Base-by-base conservation (phyloP, 192 early-diverging fungal species). In the Backusella australiensis region DNA sequence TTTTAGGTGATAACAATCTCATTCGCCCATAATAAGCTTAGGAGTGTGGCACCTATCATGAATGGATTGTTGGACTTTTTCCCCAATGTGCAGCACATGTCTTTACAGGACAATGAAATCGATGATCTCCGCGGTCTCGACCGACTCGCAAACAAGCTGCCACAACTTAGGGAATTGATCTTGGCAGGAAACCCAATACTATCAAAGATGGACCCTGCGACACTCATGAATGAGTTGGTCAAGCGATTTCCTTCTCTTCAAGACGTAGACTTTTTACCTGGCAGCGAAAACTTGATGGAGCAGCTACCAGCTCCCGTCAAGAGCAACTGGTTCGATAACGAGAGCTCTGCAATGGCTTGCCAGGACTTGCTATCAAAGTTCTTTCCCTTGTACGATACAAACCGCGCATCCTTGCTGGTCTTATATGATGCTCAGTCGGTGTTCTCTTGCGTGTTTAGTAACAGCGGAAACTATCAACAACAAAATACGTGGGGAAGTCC, bases 21-120 rank as follows among this genome's bases (percentile, higher is more conserved):
- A 11, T 74, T 85, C 23, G 79, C 82, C 5, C 63, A 72, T 17
- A 85, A 85, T 35, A 53, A 75, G 21, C 66, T 85, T n/a, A 75
- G 73, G 19, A 78, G 74, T 1, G 67, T 82, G 1, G 19, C 72
- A 7, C 76, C 84, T 7, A 63, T 87, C 7, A 26, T 71, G 11
- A 2, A 32, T 32, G 38, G 74, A 49, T 11, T 87, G 4, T 17
- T 75, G 2, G 72, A 79, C 34, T 81, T 73, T 21, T 82, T 85
- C 9, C 86, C 86, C 12, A 77, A 81, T 49, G 34, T 87, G 85
- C n/a, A 32, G 32, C 32, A 32, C 32, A 63, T 87, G 0, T 87
- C 86, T 1, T 53, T 87, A 9, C 73, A 78, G 66, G 81, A 83
- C n/a, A 87, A 87, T 41, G 69, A 81, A 11, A 85, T 87, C 49